phyloP scores from a whole-genome alignment of 106 monocot genomes.

The Hemerocallis citrina region DNA sequence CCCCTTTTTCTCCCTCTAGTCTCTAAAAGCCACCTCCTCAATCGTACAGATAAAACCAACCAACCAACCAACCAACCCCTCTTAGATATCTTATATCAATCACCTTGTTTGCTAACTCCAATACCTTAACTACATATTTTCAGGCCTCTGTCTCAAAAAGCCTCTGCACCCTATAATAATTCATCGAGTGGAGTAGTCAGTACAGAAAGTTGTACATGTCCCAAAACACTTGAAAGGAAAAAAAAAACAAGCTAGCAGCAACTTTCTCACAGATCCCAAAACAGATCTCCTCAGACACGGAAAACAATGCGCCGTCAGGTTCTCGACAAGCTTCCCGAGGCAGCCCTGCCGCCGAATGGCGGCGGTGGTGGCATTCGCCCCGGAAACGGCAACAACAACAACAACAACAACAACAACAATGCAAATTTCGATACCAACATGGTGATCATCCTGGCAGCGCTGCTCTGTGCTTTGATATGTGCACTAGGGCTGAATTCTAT shows the following conservation, averaged over 20 bases:
- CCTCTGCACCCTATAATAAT: background rate
- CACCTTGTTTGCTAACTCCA: too few species aligned
- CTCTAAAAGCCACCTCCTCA: background rate
- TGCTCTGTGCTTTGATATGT: slow-evolving; percentile 43
- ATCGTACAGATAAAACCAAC: background rate
- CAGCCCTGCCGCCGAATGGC: background rate
- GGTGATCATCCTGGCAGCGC: slow-evolving; percentile 40
- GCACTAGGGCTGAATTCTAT: slow-evolving; percentile 44
- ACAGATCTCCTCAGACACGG: background rate
- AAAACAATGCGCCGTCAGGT: slow-evolving; percentile 4
- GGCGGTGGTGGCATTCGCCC: background rate
- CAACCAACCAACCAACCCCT: too few species aligned
- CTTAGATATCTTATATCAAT: background rate
- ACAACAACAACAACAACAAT: too few species aligned
- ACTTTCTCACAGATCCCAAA: background rate
- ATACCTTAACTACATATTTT: background rate
- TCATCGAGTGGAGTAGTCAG: background rate
- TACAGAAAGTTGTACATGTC: too few species aligned
- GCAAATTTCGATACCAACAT: slow-evolving; percentile 29
- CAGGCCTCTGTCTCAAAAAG: background rate
- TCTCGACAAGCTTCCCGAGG: background rate
- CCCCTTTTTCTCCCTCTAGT: background rate
- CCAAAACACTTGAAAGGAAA: too few species aligned
- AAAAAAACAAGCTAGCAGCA: background rate
- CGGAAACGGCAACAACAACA: background rate